These are phyloP conservation scores for Cucurbita maxima DNA, from an alignment of 306 rosid species.

Conservation along the genomic window DNA sequence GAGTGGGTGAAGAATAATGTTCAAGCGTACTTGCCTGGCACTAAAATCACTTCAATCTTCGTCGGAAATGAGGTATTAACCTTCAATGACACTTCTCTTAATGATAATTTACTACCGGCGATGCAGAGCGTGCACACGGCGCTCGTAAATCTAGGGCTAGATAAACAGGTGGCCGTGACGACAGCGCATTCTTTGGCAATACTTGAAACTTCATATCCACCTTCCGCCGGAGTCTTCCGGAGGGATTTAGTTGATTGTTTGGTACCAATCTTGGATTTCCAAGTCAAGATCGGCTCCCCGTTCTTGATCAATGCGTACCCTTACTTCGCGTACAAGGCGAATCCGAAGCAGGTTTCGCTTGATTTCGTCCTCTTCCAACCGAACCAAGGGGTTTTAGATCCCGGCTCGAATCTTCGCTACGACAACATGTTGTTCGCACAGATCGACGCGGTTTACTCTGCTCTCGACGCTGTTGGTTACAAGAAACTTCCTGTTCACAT, in stretches of 20 bases:
- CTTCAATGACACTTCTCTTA: constrained; percentile 64
- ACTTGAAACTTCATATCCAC: constrained; percentile 71
- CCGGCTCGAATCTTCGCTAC: constrained; percentile 54
- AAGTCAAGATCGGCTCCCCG: constrained; percentile 67
- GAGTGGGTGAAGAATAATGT: constrained; percentile 70
- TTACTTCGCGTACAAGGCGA: constrained; percentile 78
- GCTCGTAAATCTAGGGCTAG: constrained; percentile 34
- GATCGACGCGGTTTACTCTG: constrained; percentile 84
- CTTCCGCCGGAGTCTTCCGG: constrained; percentile 72
- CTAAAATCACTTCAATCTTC: constrained; percentile 66
- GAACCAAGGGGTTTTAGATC: constrained; percentile 58
- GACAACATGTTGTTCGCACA: constrained; percentile 90
- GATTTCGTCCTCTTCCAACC: constrained; percentile 80
- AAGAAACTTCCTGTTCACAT: constrained; percentile 68
- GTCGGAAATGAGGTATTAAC: constrained; percentile 89
- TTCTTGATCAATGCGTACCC: constrained; percentile 89
- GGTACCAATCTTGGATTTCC: constrained; percentile 56
- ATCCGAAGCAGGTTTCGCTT: constrained; percentile 51
- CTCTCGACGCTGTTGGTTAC: constrained; percentile 37
- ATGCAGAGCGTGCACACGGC: constrained; percentile 77
- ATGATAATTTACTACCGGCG: constrained; percentile 52
- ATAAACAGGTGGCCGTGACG: constrained; percentile 54
- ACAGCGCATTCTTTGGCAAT: constrained; percentile 70
- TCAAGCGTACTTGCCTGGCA: constrained; percentile 51
- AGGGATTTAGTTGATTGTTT: constrained; percentile 41